Base-by-base conservation (phyloP, 2,329 filamentous ascomycete genomes). In the Botrytis elliptica region DNA sequence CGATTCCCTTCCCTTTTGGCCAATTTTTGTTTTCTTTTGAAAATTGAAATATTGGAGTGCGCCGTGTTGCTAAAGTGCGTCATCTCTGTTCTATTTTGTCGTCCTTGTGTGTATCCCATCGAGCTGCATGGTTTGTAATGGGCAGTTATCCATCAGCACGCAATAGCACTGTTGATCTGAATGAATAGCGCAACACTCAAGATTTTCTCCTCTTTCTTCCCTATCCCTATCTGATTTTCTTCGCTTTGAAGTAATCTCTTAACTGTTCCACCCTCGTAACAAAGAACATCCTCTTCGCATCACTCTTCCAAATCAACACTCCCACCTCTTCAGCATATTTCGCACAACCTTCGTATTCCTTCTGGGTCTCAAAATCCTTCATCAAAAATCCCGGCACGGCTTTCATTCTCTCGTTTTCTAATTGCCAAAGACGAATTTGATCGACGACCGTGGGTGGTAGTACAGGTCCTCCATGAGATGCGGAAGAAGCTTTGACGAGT, bases 371-470 rank as follows among this genome's bases (percentile, higher is more conserved):
- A 80, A 98, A 97, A 76, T 98, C 95, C 80, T 92, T 92, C 85
- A 99, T 97, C 42, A 98, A 82, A 81, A 94, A 98, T 0, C 96
- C 96, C 0, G 88, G 85, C 8, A 90, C 94, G 1, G 93, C 90
- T 82, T 92, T 93, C 89, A 99, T 97, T 69, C 96, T 89, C 84
- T 99, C 96, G 76, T 95, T 94, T 83, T 99, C 96, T 70, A 98
- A 90, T 85, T 99, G 95, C 96, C 96, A 99, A 33, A 99, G 89
- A 3, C 95, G 89, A 79, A 99, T 98, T 85, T 99, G 96, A 83
- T 99, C 96, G 76, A 98, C 93, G 25, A 99, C 96, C 0, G 97
- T 98, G 0, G 96, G 95, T 1, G 97, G 96, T 2, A 99, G 87
- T 25, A 97, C 89, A 2, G 95, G 92, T 4, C 76, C 77, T 29